Evolutionary conservation across 2,329 filamentous ascomycete genomes (phyloP).

Genomic region (Trichoderma asperellum): DNA sequence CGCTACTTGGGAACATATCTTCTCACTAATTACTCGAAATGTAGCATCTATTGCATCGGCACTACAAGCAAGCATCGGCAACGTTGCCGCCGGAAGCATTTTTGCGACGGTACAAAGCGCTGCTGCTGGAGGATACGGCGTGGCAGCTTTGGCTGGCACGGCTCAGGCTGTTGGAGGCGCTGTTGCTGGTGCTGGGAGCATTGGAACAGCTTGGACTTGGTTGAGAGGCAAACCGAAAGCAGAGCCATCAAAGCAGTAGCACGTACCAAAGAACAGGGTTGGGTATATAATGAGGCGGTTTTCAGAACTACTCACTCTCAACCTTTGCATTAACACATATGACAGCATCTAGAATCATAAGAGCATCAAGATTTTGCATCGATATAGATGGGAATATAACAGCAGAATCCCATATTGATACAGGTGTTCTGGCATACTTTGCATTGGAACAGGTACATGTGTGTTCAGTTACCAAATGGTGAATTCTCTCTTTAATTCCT

Average conservation of each 20-base stretch:
- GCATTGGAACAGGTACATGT: no score
- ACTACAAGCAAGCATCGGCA: conserved; percentile 38
- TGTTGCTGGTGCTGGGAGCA: not conserved
- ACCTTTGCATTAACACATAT: no score
- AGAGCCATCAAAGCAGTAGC: not conserved
- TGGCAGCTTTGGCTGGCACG: conserved; percentile 31
- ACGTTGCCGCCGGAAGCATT: conserved; percentile 32
- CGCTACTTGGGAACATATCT: not conserved
- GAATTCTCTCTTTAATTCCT: not conserved
- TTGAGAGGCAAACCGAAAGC: not conserved
- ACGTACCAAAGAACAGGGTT: not conserved
- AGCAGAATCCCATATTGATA: not conserved
- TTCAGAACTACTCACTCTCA: not conserved
- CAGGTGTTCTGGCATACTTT: no score
- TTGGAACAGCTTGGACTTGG: not conserved
- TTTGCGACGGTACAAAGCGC: conserved; percentile 43
- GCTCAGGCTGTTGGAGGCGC: conserved; percentile 30
- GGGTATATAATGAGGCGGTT: not conserved
- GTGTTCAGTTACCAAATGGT: no score
- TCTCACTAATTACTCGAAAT: not conserved
- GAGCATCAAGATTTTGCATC: no score
- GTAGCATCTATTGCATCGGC: conserved; percentile 36
- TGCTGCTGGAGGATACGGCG: conserved; percentile 37
- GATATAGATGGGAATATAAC: not conserved
- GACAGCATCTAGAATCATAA: no score